Base-by-base conservation (phyloP, 2,329 filamentous ascomycete species). In the Arthrinium phaeospermum region DNA sequence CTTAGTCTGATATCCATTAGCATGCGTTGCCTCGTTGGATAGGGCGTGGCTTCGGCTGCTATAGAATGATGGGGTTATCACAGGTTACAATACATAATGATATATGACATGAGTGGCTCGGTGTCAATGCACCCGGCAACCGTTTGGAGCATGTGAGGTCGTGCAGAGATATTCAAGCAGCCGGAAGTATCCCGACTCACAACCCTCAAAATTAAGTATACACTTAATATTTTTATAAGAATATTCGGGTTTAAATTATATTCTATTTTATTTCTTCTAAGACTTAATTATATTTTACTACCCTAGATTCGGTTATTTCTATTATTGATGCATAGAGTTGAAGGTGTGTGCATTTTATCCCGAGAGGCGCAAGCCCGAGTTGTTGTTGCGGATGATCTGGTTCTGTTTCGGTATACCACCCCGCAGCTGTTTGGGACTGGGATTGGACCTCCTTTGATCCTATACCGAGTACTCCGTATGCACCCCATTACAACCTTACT, bases 401-500 rank as follows among this genome's bases (percentile, higher is more conserved):
- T n/a, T 64, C 34, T 41, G 57, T 64, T 64, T 34, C 57, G 22
- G 37, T 34, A 22, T 37, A 64, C 22, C 57, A 41, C 57, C 57
- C 57, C 57, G 34, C 57, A 64, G n/a, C 57, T 5, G 57, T 64
- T 51, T 64, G 57, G 37, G 41, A 64, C 57, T 64, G 57, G 30
- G 37, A 37, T 37, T 37, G 37, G 8, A 37, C 37, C 8, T n/a
- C 37, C 37, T 6, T 37, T 37, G 30, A 7, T 22, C 53, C 53
- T 12, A 34, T 61, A 37, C 30, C 19, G 16, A 22, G 34, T 41
- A 37, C 34, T 7, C 4, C 3, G 34, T n/a, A 30, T 30, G 27
- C n/a, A 13, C 57, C 34, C 41, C 6, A 64, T 64, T 64, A n/a
- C 22, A 12, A 70, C 30, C 72, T 76, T 75, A 73, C 74, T 73